Base-by-base conservation (phyloP, 208 protist genomes). In the Vickermania ingenoplastis region DNA sequence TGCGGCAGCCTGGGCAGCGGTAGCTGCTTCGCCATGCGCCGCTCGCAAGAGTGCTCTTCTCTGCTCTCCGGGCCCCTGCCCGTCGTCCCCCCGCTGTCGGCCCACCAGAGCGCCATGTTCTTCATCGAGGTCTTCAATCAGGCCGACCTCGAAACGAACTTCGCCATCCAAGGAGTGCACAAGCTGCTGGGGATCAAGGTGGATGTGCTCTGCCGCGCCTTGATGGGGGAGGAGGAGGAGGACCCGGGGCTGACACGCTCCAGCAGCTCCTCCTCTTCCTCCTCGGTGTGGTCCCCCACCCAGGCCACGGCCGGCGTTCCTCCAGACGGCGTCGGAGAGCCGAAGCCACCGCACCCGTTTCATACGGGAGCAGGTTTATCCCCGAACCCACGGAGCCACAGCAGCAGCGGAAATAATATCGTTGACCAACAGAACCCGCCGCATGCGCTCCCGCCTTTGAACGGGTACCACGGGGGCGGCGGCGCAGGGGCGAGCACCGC, bases 81-180 rank as follows among this genome's bases (percentile, higher is more conserved):
- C 45, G 45, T 23, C 3, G 45, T 25, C 14, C 41, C 54, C 23
- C 7, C 36, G 3, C 22, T 28, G 2, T 55, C 29, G 13, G 29
- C 29, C 13, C 61, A 75, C 24, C 21, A 41, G 5, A 63, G 67
- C 56, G 83, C 72, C 25, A 86, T 91, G 78, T 28, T 71, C 0
- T 86, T 88, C 52, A 73, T 91, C 31, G 81, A 91, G 57, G 74
- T 86, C 4, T 41, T 77, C 28, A 71, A 76, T 54, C 71, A 69
- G 11, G 59, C 36, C 2, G 84, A 91, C 36, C 57, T 91, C 29
- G 25, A 55, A 13, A 22, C 13, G 3, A 61, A 57, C 25, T 91
- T 86, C 54, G 73, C 65, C 7, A 28, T 62, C 28, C 59, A 67
- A 48, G 78, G 78, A 17, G 54, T 28, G 14, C 81, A 77, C 62